A percentile compares a stretch with the other conserved stretches of the same genome.
These are phyloP conservation scores for Podospora didyma DNA, from an alignment of 495 filamentous ascomycete genomes.

Conservation along the genomic window DNA sequence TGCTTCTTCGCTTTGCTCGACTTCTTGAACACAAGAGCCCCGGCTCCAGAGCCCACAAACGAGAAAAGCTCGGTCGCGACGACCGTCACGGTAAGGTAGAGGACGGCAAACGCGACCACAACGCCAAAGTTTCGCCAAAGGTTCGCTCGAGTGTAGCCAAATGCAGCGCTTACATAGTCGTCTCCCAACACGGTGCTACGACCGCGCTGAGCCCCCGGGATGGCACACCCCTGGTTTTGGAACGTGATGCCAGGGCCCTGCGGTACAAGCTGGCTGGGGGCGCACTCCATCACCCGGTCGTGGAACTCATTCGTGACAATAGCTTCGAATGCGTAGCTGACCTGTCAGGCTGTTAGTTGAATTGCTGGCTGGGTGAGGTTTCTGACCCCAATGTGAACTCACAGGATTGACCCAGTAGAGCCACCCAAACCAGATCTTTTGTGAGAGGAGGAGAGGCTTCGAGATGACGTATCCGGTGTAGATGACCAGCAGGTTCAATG, in stretches of 20 bases:
- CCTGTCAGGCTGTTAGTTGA: too few species aligned
- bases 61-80: conserved; percentile 55
- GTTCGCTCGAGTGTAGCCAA: conserved; percentile 56
- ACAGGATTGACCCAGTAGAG: conserved; percentile 68
- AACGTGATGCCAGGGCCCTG: conserved; percentile 49
- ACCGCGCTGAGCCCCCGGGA: conserved; percentile 51
- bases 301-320: conserved; percentile 68
- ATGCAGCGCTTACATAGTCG: conserved; percentile 55
- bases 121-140: conserved; percentile 83
- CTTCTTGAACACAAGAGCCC: conserved; percentile 31
- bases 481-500: conserved; percentile 69
- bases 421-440: conserved; percentile 72
- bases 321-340: conserved; percentile 70
- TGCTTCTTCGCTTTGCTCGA: conserved; percentile 27
- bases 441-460: conserved; percentile 54
- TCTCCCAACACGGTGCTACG: conserved; percentile 52
- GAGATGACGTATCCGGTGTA: conserved; percentile 76
- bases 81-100: conserved; percentile 67
- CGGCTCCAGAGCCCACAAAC: conserved; percentile 32
- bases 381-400: too few species aligned
- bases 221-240: conserved; percentile 57
- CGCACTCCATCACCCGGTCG: conserved; percentile 43
- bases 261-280: conserved; percentile 53
- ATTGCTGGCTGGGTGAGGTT: too few species aligned
- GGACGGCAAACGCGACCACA: conserved; percentile 61